Evolutionary conservation across 768 basidiomycete species (phyloP), one percentile per base, ranked within the genome.

Genomic region (Butyriboletus loyo): DNA sequence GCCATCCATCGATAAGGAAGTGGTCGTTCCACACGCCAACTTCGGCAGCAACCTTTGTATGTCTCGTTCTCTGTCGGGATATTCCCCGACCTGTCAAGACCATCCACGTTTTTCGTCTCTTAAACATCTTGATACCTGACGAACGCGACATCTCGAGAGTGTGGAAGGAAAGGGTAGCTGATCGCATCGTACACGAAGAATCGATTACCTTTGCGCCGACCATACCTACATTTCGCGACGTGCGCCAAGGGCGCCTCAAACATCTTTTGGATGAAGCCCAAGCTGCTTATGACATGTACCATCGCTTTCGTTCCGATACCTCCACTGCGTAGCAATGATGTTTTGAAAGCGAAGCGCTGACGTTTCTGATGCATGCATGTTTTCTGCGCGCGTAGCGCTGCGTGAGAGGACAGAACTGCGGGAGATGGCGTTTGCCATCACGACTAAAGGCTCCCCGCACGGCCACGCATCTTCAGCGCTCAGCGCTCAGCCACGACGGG

Each of bases 161-260:
- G 6, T 64, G 55, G 53, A 63, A 64, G 43, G 27, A 51, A 11
- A 50, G 55, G 22, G 58, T 62, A 1, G 54, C 61, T 2, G 61
- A 63, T 49, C 57, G 54, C 24, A 52, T 63, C 27, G 30, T 14
- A 24, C 41, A 60, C 46, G 61, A 63, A 22, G 42, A 28, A 13
- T 5, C 7, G 3, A 52, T 59, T 5, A n/a, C 7, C 17, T 63
- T 59, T 46, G 34, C 54, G 5, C 61, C 57, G 9, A 63, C 54
- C 4, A 54, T 56, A 44, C 54, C 57, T 22, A 54, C 44, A 0
- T 62, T 63, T 31, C 50, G 40, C 22, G 60, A 63, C 19, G 3
- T 0, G 13, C 49, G 57, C 3, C 57, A 63, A 31, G 7, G 4
- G 17, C 53, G 46, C 7, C 56, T 63, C 39, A 37, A 50, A 41